Conservation (phyloP, 495 filamentous ascomycete genomes). For the Astrothelium subdiscretum region DNA sequence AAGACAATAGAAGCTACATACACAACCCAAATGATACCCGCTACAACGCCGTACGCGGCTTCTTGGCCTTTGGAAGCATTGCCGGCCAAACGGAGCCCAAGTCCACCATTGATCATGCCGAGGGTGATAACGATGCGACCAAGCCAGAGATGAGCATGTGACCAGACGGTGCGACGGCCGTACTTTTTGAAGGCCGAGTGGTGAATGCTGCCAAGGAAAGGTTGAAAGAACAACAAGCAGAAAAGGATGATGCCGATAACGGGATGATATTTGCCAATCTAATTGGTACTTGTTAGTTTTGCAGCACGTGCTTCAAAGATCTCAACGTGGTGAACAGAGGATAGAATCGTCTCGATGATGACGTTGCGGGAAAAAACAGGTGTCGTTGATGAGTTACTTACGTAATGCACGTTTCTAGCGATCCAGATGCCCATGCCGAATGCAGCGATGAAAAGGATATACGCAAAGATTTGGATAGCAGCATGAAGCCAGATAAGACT, state of each 20-base stretch:
- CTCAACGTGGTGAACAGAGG: too few relatives aligned
- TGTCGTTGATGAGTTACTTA: conserved; percentile 6
- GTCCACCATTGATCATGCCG: conserved; percentile 31
- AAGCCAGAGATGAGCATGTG: conserved; percentile 28
- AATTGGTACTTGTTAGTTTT: background rate
- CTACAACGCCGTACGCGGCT: conserved; percentile 15
- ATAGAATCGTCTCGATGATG: background rate
- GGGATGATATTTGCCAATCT: conserved; percentile 22
- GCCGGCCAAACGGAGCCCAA: conserved; percentile 25
- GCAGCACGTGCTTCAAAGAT: too few relatives aligned
- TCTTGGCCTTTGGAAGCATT: conserved; percentile 2
- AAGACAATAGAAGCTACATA: conserved; percentile 18
- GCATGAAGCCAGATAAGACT: conserved; percentile 30
- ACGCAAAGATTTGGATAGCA: conserved; percentile 25
- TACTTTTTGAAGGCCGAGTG: conserved; percentile 29
- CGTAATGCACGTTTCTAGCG: conserved; percentile 17
- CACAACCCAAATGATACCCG: conserved; percentile 11
- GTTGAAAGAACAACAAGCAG: conserved; percentile 27
- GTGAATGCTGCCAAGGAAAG: conserved; percentile 27
- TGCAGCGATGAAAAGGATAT: conserved; percentile 25
- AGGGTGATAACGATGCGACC: conserved; percentile 27
- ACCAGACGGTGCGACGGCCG: conserved; percentile 24
- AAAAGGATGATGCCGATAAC: conserved; percentile 30
- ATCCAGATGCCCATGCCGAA: conserved; percentile 28
- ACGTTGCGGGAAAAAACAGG: background rate